These are phyloP conservation scores for Gynandropsis gynandra DNA, from an alignment of 345 rosid species.

Conservation along the genomic window DNA sequence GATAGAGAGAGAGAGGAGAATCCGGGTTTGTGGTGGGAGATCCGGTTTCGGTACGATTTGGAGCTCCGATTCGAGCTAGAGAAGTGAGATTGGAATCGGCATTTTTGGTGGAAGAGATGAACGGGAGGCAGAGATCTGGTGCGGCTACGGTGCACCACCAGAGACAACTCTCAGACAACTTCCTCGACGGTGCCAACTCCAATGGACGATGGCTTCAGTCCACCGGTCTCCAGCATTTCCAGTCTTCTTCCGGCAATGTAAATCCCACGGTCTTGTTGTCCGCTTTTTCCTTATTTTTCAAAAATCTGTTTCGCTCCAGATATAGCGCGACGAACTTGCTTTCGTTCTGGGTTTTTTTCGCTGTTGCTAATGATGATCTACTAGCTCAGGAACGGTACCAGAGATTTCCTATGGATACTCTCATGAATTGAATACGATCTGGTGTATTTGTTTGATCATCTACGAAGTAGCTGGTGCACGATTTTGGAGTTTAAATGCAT, in stretches of 20 bases:
- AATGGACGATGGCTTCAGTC: conserved; percentile 95
- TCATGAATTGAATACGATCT: conserved; percentile 5
- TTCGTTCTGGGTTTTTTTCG: too few relatives aligned
- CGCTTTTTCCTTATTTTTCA: not conserved
- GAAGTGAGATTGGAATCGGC: conserved; percentile 1
- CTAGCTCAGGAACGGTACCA: not conserved
- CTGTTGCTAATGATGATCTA: conserved; percentile 4
- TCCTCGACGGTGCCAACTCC: conserved; percentile 51
- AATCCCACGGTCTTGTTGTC: conserved; percentile 17
- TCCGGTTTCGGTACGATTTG: conserved; percentile 19
- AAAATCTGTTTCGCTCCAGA: conserved; percentile 9
- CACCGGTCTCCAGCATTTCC: conserved; percentile 81
- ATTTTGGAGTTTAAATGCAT: not conserved
- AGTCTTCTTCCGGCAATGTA: conserved; percentile 39
- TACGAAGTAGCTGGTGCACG: not conserved
- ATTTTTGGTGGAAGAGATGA: conserved; percentile 28
- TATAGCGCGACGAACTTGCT: conserved; percentile 2
- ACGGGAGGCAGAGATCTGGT: conserved; percentile 85
- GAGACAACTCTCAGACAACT: conserved; percentile 71
- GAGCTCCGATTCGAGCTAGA: conserved; percentile 31
- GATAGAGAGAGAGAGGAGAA: conserved; percentile 3
- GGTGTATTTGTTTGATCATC: conserved; percentile 3
- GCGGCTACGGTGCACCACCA: conserved; percentile 69
- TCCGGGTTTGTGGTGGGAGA: conserved; percentile 11
- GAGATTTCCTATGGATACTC: too few relatives aligned